These are phyloP conservation scores for Mucor plumbeus DNA, from an alignment of 371 early-diverging fungal genomes.

Conservation along the genomic window DNA sequence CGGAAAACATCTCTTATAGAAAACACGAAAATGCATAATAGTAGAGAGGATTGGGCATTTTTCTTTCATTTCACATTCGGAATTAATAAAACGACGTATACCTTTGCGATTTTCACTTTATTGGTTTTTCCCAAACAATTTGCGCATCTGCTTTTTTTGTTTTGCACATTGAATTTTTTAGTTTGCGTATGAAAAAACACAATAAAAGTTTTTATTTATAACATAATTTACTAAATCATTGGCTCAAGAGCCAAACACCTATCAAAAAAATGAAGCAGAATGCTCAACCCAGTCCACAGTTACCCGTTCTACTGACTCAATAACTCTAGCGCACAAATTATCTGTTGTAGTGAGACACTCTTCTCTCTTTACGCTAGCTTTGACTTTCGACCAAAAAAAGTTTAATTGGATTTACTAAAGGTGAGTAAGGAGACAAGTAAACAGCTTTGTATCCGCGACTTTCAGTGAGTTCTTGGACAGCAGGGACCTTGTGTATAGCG, in stretches of 20 bases:
- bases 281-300: slow-evolving; percentile 12
- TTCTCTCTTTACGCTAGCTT: slow-evolving; percentile 7
- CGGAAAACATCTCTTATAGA: slow-evolving; percentile 18
- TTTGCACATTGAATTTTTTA: slow-evolving; percentile 13
- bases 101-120: slow-evolving; percentile 17
- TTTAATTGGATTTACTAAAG: slow-evolving; percentile 20
- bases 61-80: slow-evolving; percentile 17
- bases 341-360: slow-evolving; percentile 13
- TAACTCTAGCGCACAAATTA: slow-evolving; percentile 11
- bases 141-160: slow-evolving; percentile 11
- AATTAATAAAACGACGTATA: slow-evolving; percentile 17
- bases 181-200: slow-evolving; percentile 12
- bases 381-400: slow-evolving; percentile 25
- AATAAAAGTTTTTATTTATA: too few species aligned
- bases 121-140: slow-evolving; percentile 17
- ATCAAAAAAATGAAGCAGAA: slow-evolving; percentile 22
- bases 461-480: slow-evolving; percentile 14
- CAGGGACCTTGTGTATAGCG: slow-evolving; percentile 17
- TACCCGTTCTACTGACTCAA: slow-evolving; percentile 9
- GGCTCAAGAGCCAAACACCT: slow-evolving; percentile 9
- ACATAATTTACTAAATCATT: not conserved
- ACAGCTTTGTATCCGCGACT: slow-evolving; percentile 8
- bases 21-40: slow-evolving; percentile 21
- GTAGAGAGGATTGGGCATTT: slow-evolving; percentile 13
- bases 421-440: slow-evolving; percentile 21